Base-by-base conservation (phyloP, 2,329 filamentous ascomycete species). In the Paecilomyces formosus region DNA sequence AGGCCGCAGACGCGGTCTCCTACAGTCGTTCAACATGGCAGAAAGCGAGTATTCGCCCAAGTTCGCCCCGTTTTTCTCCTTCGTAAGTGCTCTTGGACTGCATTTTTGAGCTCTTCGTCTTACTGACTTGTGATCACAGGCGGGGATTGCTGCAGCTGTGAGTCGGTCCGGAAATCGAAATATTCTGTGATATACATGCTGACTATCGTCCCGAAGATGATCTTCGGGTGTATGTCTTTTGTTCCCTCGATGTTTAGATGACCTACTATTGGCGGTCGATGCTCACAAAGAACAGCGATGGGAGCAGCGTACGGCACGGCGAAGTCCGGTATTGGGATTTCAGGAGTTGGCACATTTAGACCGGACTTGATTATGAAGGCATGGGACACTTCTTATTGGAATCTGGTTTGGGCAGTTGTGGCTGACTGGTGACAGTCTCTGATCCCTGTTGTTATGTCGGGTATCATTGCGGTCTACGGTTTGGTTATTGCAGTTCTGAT, bases 401-500 rank as follows among this genome's bases (percentile, higher is more conserved):
- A 21, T 9, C 15, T 51, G 4, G 53, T 31, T 28, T 13, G 9
- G 9, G 9, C 15, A 18, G 50, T 8, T n/a, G 28, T 60, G 33
- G 57, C 66, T 71, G 59, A 71, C 61, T 9, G 26, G n/a, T 28
- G 31, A 56, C 62, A 80, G 78, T 80, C 78, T 33, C 70, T 81
- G 53, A 79, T 81, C 56, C 78, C 78, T 30, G 78, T 81, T 56
- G 78, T 99, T 81, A 99, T 99, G 94, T 96, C 94, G 68, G 94
- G 94, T 85, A 99, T 99, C 73, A 91, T 99, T 70, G 94, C 94
- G 59, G 94, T 99, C 66, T 99, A 99, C 79, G 90, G 92, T 55
- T 89, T 99, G 67, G 94, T 99, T 70, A 92, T 99, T 66, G 89
- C 93, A 18, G 94, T 99, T 70, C 85, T 99, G 66, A 99, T 99